Percentiles rank a stretch among this genome's conserved stretches.
phyloP scores from a whole-genome alignment of 2,329 filamentous ascomycete species.

The Sclerotinia trifoliorum region DNA sequence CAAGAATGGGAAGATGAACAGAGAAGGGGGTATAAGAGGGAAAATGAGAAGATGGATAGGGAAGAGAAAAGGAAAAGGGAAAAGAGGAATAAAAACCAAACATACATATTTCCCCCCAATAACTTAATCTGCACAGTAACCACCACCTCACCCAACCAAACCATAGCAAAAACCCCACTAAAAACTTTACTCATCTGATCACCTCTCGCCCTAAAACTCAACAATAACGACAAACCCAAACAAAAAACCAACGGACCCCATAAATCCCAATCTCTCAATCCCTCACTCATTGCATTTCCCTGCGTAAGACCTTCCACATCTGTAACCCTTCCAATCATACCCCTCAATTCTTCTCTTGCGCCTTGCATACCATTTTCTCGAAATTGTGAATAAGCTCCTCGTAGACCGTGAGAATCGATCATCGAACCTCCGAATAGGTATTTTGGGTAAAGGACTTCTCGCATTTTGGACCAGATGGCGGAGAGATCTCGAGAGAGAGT shows the following conservation, averaged over 20 bases:
- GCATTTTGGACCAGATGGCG: conserved; percentile 97
- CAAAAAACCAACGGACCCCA: conserved; percentile 98
- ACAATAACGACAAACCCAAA: conserved; percentile 78
- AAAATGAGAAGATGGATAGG: neutral
- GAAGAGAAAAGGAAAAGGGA: neutral
- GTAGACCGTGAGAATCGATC: conserved; percentile 57
- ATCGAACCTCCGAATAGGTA: conserved; percentile 77
- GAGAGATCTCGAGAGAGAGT: conserved; percentile 90
- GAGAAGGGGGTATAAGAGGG: no score
- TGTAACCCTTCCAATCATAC: conserved; percentile 60
- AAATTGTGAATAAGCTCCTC: conserved; percentile 62
- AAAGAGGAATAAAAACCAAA: conserved; percentile 32
- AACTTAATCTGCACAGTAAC: conserved; percentile 98
- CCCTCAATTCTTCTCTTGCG: conserved; percentile 61
- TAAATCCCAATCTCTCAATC: conserved; percentile 93
- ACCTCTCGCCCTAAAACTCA: conserved; percentile 76
- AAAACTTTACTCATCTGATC: conserved; percentile 89
- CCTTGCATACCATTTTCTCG: conserved; percentile 58
- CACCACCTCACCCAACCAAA: conserved; percentile 95
- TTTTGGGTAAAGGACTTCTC: conserved; percentile 92
- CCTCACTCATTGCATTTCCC: conserved; percentile 74
- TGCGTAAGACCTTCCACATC: conserved; percentile 60
- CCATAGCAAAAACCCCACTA: conserved; percentile 91
- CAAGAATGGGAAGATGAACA: no score
- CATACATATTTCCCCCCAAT: conserved; percentile 94